Evolutionary conservation across 2,329 filamentous ascomycete species (phyloP), one percentile per base, ranked within the genome.

Genomic region (Berkeleyomyces basicola): DNA sequence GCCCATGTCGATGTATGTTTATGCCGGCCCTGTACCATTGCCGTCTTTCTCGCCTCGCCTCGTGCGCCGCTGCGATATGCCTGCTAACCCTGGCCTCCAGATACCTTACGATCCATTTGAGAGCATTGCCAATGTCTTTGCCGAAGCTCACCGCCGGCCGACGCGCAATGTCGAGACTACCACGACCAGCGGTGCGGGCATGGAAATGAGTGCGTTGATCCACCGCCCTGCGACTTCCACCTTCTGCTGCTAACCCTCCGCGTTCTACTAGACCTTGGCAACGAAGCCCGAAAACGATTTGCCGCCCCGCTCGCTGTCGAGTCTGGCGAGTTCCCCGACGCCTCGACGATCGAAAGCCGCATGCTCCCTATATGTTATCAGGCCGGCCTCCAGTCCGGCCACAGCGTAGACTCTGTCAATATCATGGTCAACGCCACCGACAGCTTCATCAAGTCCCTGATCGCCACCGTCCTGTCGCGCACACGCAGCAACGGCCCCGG

Each of bases 321-420:
- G 70, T 86, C 83, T 0, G 84, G 84, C 62, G 84, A 87, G 68
- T 86, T 87, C 66, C 84, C 84, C 10, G 84, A 87, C 67, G 75
- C 78, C n/a, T 76, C 78, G 62, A 79, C 79, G 64, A 83, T 87
- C 62, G 80, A 84, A 63, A 77, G 79, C 10, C 78, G 83, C 53
- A 86, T 87, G 82, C 74, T 86, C 10, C 84, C 84, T 0, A 82
- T 85, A 60, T 86, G 83, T 70, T 87, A 85, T 69, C 83, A 86
- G 67, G 78, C 79, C 55, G 84, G 84, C 1, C 78, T 87, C 3
- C 74, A 77, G 3, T 79, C 76, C 11, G 83, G 83, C 0, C 82
- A 86, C 68, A 74, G 76, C 3, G 66, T 77, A 4, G 84, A 87
- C 62, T 82, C 83, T 1, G 79, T 83, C 3, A 78, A 82, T 62